Base-by-base conservation (phyloP, 495 filamentous ascomycete species). In the Massariosphaeria phaeospora region DNA sequence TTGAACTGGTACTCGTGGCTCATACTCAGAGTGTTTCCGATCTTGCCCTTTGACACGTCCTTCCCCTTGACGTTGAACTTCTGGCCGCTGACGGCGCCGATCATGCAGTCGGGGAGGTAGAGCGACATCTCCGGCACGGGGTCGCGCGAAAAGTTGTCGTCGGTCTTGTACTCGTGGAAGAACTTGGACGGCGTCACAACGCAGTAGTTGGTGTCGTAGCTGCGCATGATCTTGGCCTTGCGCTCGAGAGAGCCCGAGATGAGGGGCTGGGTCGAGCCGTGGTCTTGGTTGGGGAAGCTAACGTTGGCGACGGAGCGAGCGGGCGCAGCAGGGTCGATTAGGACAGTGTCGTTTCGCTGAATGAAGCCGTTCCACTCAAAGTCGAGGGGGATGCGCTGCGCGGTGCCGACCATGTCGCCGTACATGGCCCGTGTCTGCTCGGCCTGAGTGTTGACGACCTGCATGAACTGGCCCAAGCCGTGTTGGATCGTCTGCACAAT, bases 61-160 rank as follows among this genome's bases (percentile, higher is more conserved):
- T 97, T 98, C 62, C 93, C 94, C 74, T 95, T 95, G 68, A 98
- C 76, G 62, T 79, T 85, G 81, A 98, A 96, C 68, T 95, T 96
- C 58, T 80, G 76, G 35, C 84, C 90, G 57, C 76, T 79, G 34
- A 89, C 75, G 3, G 76, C 76, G 50, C 91, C 88, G 51, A 97
- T 76, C 21, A 80, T 71, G 64, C 91, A 94, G 66, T 98, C 94
- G 38, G 93, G 93, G 7, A 98, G 81, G 67, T 89, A 98, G 48
- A 98, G 83, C 20, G 85, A 89, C 8, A 90, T 74, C 67, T 97
- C 90, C 0, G 91, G 94, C 21, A 73, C 69, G 6, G 91, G 90
- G 54, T 98, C 94, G 60, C 79, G 78, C 46, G 77, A 79, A 65
- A 87, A 73, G 66, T 95, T 84, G 69, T 98, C 91, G 66, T 84